Evolutionary conservation across 2,329 filamentous ascomycete species (phyloP).

Genomic region (Epichloe bromicola): DNA sequence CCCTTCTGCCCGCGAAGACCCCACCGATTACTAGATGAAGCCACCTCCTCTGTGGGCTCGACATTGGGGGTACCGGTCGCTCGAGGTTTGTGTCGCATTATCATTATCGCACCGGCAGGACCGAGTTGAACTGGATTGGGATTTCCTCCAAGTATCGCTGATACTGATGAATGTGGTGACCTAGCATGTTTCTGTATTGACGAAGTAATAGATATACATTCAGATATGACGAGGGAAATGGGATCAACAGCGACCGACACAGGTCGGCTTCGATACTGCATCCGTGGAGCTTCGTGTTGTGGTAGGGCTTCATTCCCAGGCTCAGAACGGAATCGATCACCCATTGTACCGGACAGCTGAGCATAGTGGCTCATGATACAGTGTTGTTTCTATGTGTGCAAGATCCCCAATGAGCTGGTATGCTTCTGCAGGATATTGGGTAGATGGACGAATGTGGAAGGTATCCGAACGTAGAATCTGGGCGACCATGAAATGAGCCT

Average conservation of each 20-base stretch:
- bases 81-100: conserved; percentile 29
- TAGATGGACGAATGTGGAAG: not conserved
- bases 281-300: conserved; percentile 26
- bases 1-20: conserved; percentile 88
- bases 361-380: conserved; percentile 4
- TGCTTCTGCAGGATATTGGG: not conserved
- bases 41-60: conserved; percentile 36
- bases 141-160: conserved; percentile 78
- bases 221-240: conserved; percentile 86
- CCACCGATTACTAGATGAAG: conserved; percentile 65
- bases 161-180: conserved; percentile 91
- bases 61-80: conserved; percentile 17
- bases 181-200: conserved; percentile 96
- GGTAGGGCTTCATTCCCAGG: not conserved
- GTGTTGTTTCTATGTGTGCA: not conserved
- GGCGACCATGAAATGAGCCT: not conserved
- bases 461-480: not conserved
- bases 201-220: conserved; percentile 97
- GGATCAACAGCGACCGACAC: conserved; percentile 79
- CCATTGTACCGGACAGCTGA: not conserved
- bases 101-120: conserved; percentile 29
- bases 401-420: not conserved
- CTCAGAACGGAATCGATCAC: not conserved
- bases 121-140: conserved; percentile 44
- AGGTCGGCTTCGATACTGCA: conserved; percentile 47